Evolutionary conservation across 2,329 filamentous ascomycete genomes (phyloP).

Genomic region (Lecanosticta acicola): DNA sequence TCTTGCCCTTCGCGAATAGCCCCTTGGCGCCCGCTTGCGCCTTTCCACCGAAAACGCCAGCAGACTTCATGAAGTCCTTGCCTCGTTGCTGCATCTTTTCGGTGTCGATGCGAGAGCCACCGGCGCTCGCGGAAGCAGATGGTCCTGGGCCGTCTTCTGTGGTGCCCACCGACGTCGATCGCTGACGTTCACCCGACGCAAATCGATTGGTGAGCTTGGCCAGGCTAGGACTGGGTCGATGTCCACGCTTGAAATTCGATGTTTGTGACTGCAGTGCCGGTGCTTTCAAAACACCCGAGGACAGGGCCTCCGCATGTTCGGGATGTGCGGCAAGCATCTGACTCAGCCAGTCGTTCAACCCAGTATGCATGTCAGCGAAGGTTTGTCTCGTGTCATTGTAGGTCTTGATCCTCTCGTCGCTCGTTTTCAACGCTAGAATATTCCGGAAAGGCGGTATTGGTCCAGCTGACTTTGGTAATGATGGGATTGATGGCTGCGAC

Average conservation of each 20-base stretch:
- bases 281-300: constrained; percentile 11
- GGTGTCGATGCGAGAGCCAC: constrained; percentile 23
- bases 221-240: constrained; percentile 22
- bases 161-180: constrained; percentile 25
- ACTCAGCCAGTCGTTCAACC: constrained; percentile 59
- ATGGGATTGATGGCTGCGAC: constrained; percentile 5
- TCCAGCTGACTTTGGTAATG: constrained; percentile 8
- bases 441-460: constrained; percentile 63
- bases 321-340: constrained; percentile 47
- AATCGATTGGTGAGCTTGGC: constrained; percentile 13
- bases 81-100: constrained; percentile 65
- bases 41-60: constrained; percentile 64
- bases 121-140: constrained; percentile 4
- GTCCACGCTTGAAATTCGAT: constrained; percentile 10
- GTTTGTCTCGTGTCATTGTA: constrained; percentile 67
- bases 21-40: constrained; percentile 81
- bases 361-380: constrained; percentile 67
- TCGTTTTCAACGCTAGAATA: constrained; percentile 63
- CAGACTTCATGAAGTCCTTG: constrained; percentile 82
- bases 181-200: constrained; percentile 15
- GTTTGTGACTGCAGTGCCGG: constrained; percentile 15
- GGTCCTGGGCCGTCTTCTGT: constrained; percentile 9
- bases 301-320: constrained; percentile 44
- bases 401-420: constrained; percentile 63
- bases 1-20: constrained; percentile 83